Evolutionary conservation across 805 yeast species (phyloP).

Genomic region (Yueomyces sp.): DNA sequence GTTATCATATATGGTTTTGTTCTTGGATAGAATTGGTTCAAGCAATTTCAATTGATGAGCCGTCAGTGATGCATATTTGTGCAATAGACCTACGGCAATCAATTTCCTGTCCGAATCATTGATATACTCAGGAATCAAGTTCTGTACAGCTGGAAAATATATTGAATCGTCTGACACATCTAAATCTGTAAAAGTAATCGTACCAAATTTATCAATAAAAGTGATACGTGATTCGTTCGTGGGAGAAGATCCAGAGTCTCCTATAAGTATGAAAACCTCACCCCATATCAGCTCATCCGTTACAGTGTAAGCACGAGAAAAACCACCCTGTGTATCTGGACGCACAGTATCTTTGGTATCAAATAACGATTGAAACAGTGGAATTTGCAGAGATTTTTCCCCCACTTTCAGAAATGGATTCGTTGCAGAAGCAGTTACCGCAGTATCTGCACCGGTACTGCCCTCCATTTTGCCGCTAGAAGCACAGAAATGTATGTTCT

Average conservation of each 20-base stretch:
- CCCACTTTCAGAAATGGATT: neutral
- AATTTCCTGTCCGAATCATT: constrained; percentile 55
- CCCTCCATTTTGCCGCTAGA: too few relatives aligned
- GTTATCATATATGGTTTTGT: constrained; percentile 51
- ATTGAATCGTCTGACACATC: constrained; percentile 47
- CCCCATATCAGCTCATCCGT: constrained; percentile 21
- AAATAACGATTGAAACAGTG: neutral
- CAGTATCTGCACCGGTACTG: too few relatives aligned
- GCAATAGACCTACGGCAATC: constrained; percentile 59
- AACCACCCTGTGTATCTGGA: neutral
- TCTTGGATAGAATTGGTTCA: constrained; percentile 2
- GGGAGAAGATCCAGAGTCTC: too few relatives aligned
- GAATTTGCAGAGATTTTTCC: neutral
- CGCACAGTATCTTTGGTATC: neutral
- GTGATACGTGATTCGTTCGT: neutral
- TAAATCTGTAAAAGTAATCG: constrained; percentile 42
- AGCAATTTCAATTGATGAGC: constrained; percentile 8
- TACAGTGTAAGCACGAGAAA: neutral
- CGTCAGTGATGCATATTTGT: constrained; percentile 48
- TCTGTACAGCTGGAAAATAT: constrained; percentile 69
- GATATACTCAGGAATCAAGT: constrained; percentile 36
- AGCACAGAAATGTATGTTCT: too few relatives aligned
- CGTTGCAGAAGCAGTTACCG: too few relatives aligned
- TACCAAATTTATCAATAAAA: constrained; percentile 44
- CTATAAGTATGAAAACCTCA: constrained; percentile 5